Evolutionary conservation across 441 rosid species (phyloP), one percentile per base, ranked within the genome.

Genomic region (Adansonia madagascariensis): DNA sequence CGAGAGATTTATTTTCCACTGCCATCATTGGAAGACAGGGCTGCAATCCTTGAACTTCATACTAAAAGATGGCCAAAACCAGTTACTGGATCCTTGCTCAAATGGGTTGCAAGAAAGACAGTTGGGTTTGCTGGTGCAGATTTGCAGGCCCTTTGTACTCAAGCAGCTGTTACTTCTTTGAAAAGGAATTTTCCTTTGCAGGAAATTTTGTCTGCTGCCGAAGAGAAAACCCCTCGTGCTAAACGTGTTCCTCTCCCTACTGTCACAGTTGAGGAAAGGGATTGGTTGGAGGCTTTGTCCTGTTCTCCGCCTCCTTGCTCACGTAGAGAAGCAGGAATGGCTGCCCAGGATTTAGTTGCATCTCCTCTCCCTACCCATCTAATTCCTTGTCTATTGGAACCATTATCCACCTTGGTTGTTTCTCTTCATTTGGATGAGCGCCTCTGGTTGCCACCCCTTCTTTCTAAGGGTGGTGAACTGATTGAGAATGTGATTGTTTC

Each of bases 71-170:
- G 99, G 99, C 99, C 98, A 17, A 96, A 94, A 87, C 94, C 98
- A 14, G 92, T 96, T 65, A 67, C 87, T 80, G 99, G 97, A 77
- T 86, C 89, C 77, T 84, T 96, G 83, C 94, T 94, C 65, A 85
- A 88, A 80, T 91, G 97, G 97, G 85, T 96, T 89, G 97, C 99
- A 39, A 86, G 84, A 81, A 84, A 86, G 89, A 92, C 99, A 61
- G 89, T 86, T 14, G 98, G 98, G 62, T 96, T 90, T 91, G 99
- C 98, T 81, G 99, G 99, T 86, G 98, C 99, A 64, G 98, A 96
- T 91, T 85, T 96, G 82, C 97, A 96, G 89, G 94, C 98, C 68
- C 98, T 96, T 75, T 96, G 99, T 83, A 92, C 98, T 52, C 99
- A 92, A 80, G 97, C 97, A 68, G 98, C 92, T 79, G 88, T 92